Evolutionary conservation across 2,329 filamentous ascomycete species (phyloP).

Genomic region (Purpureocillium lavendulum): DNA sequence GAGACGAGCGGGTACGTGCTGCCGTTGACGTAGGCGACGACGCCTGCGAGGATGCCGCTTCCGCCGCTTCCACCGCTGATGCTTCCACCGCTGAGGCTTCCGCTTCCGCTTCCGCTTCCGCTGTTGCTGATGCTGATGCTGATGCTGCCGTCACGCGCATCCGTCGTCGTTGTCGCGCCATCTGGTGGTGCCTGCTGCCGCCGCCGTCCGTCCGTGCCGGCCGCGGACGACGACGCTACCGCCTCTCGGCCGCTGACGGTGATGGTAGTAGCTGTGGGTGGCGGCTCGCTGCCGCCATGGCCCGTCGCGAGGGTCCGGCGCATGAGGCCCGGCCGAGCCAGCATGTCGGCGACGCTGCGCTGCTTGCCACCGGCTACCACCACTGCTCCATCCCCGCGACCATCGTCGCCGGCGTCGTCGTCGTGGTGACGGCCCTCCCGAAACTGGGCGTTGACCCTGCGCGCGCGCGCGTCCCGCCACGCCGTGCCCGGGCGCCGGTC

Average conservation of each 20-base stretch:
- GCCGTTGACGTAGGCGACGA: slow-evolving; percentile 80
- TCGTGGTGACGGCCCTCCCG: slow-evolving; percentile 44
- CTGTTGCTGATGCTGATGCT: too few relatives aligned
- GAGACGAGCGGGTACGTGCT: slow-evolving; percentile 74
- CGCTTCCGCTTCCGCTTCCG: too few relatives aligned
- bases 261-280: too few relatives aligned
- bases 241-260: too few relatives aligned
- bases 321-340: slow-evolving; percentile 30
- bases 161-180: not conserved
- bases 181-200: too few relatives aligned
- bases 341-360: slow-evolving; percentile 44
- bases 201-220: too few relatives aligned
- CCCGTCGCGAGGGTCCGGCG: slow-evolving; percentile 9
- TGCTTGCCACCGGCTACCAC: not conserved
- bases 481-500: slow-evolving; percentile 55
- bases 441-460: slow-evolving; percentile 66
- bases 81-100: slow-evolving; percentile 39
- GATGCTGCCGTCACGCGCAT: slow-evolving; percentile 1
- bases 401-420: slow-evolving; percentile 51
- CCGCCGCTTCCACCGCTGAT: slow-evolving; percentile 34
- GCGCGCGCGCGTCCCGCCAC: slow-evolving; percentile 63
- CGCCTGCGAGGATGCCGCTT: slow-evolving; percentile 55
- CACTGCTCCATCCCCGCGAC: slow-evolving; percentile 31
- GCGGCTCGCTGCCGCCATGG: not conserved
- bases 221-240: too few relatives aligned